These are phyloP conservation scores for Fragaria iinumae DNA, from an alignment of 306 rosid genomes.

Conservation along the genomic window DNA sequence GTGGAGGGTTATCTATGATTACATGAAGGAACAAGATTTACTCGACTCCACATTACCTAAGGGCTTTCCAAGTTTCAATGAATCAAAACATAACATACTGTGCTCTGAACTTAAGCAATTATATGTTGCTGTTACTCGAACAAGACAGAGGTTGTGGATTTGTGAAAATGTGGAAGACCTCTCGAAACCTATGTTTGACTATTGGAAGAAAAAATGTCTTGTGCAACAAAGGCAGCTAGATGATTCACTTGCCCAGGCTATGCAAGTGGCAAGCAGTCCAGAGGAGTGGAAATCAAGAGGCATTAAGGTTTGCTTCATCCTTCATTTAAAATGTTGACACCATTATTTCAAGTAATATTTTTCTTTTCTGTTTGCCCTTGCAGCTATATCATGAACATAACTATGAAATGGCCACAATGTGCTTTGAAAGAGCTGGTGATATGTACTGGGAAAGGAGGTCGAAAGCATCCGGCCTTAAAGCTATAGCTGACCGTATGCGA, in stretches of 20 bases:
- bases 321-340: neutral
- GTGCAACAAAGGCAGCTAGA: conserved; percentile 46
- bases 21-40: conserved; percentile 58
- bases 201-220: conserved; percentile 49
- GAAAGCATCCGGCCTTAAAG: conserved; percentile 64
- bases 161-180: conserved; percentile 40
- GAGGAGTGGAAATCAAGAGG: conserved; percentile 63
- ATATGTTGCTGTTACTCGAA: conserved; percentile 60
- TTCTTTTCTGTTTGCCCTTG: neutral
- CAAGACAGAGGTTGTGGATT: conserved; percentile 63
- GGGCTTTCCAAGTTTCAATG: conserved; percentile 26
- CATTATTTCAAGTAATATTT: neutral
- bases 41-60: conserved; percentile 29
- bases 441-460: conserved; percentile 69
- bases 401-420: conserved; percentile 69
- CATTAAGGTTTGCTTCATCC: conserved; percentile 37
- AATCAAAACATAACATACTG: conserved; percentile 39
- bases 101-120: conserved; percentile 63
- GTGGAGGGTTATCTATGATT: conserved; percentile 74
- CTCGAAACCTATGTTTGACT: conserved; percentile 46
- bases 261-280: conserved; percentile 53
- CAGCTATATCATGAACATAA: conserved; percentile 64
- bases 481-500: conserved; percentile 45
- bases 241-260: conserved; percentile 42
- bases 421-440: conserved; percentile 77